Evolutionary conservation across 2,329 filamentous ascomycete genomes (phyloP).

Genomic region (Kalaharituber pfeilii): DNA sequence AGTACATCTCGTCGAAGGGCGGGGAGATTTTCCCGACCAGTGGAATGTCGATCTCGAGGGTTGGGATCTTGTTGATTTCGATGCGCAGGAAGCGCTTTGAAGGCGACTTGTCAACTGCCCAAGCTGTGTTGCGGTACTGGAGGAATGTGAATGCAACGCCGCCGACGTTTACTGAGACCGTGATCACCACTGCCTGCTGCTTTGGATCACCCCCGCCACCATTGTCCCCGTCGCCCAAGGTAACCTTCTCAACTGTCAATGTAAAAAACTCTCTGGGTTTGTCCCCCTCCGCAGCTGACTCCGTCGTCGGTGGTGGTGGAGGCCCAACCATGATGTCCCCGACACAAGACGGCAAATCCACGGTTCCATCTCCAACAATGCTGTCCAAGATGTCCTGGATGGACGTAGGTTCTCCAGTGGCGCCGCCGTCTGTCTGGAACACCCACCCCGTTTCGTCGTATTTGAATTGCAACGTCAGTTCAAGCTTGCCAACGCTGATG

Average conservation of each 20-base stretch:
- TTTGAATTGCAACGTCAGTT: slow-evolving; percentile 15
- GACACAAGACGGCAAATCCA: slow-evolving; percentile 9
- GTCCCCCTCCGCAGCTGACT: no score
- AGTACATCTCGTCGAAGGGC: slow-evolving; percentile 27
- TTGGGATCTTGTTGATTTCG: slow-evolving; percentile 15
- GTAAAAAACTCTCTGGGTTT: neutral
- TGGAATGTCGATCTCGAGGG: slow-evolving; percentile 22
- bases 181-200: slow-evolving; percentile 1
- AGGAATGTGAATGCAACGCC: slow-evolving; percentile 4
- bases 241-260: no score
- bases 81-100: slow-evolving; percentile 20
- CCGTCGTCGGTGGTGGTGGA: neutral
- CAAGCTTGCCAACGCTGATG: slow-evolving; percentile 14
- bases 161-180: neutral
- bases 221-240: no score
- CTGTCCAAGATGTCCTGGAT: slow-evolving; percentile 7
- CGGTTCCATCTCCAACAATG: slow-evolving; percentile 1
- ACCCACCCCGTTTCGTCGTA: slow-evolving; percentile 12
- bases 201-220: neutral
- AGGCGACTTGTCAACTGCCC: slow-evolving; percentile 3
- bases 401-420: slow-evolving; percentile 1
- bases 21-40: slow-evolving; percentile 25
- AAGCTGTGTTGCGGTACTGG: slow-evolving; percentile 9
- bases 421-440: slow-evolving; percentile 8
- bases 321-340: slow-evolving; percentile 7